Conservation (phyloP, 768 basidiomycete species). For the Mycena rosella region DNA sequence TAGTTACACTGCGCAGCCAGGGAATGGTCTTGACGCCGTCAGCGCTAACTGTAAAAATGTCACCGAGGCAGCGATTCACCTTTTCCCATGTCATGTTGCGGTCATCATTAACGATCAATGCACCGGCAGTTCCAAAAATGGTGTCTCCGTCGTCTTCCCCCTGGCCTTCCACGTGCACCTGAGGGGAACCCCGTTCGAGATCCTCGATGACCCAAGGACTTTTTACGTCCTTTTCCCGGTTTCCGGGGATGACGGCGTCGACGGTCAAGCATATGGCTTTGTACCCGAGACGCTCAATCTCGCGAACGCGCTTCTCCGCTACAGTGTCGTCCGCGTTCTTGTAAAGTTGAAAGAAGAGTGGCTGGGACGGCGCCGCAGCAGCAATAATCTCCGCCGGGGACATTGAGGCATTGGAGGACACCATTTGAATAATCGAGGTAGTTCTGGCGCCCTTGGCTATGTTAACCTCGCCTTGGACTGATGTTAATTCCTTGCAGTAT, state of each 20-base stretch:
- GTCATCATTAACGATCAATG: conserved; percentile 74
- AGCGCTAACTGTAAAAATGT: conserved; percentile 1
- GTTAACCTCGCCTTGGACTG: conserved; percentile 78
- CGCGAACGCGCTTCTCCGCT: conserved; percentile 77
- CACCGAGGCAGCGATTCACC: conserved; percentile 48
- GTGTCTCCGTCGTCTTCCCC: conserved; percentile 50
- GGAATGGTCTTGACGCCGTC: conserved; percentile 69
- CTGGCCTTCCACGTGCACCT: conserved; percentile 47
- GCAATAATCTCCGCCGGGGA: conserved; percentile 74
- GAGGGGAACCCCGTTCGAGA: conserved; percentile 28
- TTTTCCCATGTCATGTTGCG: conserved; percentile 83
- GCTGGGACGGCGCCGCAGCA: conserved; percentile 66
- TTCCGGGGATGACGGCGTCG: conserved; percentile 87
- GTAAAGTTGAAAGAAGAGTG: conserved; percentile 89
- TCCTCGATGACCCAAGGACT: conserved; percentile 61
- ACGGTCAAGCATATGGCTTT: conserved; percentile 94
- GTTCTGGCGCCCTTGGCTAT: conserved; percentile 77
- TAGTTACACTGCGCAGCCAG: conserved; percentile 79
- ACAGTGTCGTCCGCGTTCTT: conserved; percentile 77
- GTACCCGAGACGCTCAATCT: conserved; percentile 81
- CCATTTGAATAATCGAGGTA: conserved; percentile 86
- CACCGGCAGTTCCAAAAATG: conserved; percentile 75
- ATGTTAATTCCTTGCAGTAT: not conserved
- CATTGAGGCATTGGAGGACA: conserved; percentile 82
- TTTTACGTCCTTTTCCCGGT: conserved; percentile 81